phyloP scores from a whole-genome alignment of 1,284 basidiomycete species.

The Sporisorium reilianum region DNA sequence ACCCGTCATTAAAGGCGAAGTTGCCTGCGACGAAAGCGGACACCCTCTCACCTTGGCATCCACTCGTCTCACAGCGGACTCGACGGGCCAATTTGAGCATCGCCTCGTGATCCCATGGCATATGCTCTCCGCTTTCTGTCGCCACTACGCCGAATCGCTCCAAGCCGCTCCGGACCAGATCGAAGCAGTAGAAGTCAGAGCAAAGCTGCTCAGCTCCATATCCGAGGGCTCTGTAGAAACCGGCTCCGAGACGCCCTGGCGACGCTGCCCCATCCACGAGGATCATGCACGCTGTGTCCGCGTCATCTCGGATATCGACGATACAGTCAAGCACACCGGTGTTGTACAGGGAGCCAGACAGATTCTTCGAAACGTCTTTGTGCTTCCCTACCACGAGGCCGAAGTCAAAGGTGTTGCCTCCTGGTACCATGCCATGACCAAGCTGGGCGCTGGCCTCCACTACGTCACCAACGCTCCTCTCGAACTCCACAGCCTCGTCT shows the following conservation, averaged over 20 bases:
- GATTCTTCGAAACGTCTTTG: slow-evolving; percentile 72
- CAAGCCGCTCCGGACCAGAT: slow-evolving; percentile 26
- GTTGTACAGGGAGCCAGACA: slow-evolving; percentile 68
- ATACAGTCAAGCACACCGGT: slow-evolving; percentile 80
- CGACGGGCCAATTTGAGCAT: slow-evolving; percentile 43
- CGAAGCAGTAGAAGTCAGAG: slow-evolving; percentile 41
- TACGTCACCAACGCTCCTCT: slow-evolving; percentile 86
- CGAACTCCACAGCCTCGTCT: slow-evolving; percentile 83
- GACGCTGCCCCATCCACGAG: slow-evolving; percentile 37
- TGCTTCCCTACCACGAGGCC: slow-evolving; percentile 76
- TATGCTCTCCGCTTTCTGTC: slow-evolving; percentile 51
- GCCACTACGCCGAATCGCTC: slow-evolving; percentile 24
- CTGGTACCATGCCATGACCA: slow-evolving; percentile 52
- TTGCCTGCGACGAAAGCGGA: slow-evolving; percentile 25
- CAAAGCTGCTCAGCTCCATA: slow-evolving; percentile 18
- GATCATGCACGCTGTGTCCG: slow-evolving; percentile 43
- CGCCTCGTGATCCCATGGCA: slow-evolving; percentile 48
- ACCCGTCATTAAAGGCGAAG: slow-evolving; percentile 40
- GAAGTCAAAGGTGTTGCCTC: slow-evolving; percentile 86
- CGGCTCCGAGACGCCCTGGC: slow-evolving; percentile 30
- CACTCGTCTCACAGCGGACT: slow-evolving; percentile 38
- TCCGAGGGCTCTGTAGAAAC: not conserved
- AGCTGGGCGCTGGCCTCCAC: slow-evolving; percentile 47
- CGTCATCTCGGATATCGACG: slow-evolving; percentile 94
- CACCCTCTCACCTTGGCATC: slow-evolving; percentile 38